Conservation (phyloP, 2,329 filamentous ascomycete genomes). For the Trichoderma sp. region DNA sequence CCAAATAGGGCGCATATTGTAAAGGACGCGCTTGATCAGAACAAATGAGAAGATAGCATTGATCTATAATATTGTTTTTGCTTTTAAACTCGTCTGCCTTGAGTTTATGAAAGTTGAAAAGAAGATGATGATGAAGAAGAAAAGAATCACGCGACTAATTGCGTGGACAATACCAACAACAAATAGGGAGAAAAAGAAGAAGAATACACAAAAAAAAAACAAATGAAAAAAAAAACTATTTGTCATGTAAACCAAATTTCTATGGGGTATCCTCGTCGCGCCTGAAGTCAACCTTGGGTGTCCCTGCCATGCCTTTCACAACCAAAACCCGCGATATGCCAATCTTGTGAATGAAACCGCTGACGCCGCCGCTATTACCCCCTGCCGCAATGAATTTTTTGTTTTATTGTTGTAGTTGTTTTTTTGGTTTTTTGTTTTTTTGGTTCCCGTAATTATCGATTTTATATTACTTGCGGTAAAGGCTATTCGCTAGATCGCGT, state of each 20-base stretch:
- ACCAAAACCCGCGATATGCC: constrained; percentile 21
- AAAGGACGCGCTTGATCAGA: not conserved
- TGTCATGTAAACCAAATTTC: constrained; percentile 12
- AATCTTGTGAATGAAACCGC: constrained; percentile 22
- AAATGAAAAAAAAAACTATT: not conserved
- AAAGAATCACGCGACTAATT: not conserved
- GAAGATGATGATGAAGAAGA: too few species aligned
- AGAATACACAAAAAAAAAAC: not conserved
- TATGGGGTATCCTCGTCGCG: constrained; percentile 24
- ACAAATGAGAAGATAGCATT: not conserved
- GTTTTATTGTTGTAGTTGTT: not conserved
- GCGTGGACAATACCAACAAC: not conserved
- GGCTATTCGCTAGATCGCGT: constrained; percentile 19
- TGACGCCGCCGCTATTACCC: constrained; percentile 22
- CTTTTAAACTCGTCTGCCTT: not conserved
- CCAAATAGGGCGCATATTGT: not conserved
- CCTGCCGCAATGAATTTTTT: not conserved
- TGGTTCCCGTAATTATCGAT: not conserved
- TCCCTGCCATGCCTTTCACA: constrained; percentile 25
- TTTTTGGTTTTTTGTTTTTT: not conserved
- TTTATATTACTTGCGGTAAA: not conserved
- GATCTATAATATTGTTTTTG: not conserved
- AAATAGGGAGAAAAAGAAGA: not conserved
- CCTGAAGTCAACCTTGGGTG: constrained; percentile 21
- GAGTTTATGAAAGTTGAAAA: not conserved